Evolutionary conservation across 2,329 filamentous ascomycete species (phyloP), one percentile per base, ranked within the genome.

Genomic region (Sporothrix dimorphospora): DNA sequence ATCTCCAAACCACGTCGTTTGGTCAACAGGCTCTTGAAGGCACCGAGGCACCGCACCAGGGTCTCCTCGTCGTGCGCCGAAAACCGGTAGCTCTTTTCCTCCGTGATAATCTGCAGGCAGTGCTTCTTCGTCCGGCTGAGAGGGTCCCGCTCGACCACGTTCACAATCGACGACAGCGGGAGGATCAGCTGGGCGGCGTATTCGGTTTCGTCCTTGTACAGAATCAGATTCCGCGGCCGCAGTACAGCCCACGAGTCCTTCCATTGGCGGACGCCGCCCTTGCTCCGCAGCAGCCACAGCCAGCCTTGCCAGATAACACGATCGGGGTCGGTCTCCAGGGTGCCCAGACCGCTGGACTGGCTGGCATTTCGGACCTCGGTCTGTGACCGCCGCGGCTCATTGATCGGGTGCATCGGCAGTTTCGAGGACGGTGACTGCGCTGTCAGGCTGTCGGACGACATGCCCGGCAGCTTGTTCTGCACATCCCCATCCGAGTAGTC

Each of bases 251-350:
- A 98, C 73, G 94, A 87, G 77, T 94, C 91, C 84, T 97, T 98
- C 96, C 96, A 99, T 78, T 97, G 92, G 63, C 92, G 90, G 71
- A 99, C 85, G 9, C 94, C 94, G 27, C 91, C 87, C 78, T 94
- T 94, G 74, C 91, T 92, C 77, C 93, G 94, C 72, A 98, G 87
- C 74, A 94, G 90, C 80, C 93, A 92, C 42, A 98, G 88, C 86
- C 94, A 94, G 69, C 95, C 94, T 79, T 98, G 94, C 87, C 93
- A 97, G 59, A 98, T 88, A n/a, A 98, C 91, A 34, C 94, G 91
- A 79, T 97, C 94, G 0, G 91, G 90, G 75, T 96, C 93, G 0
- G 30, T 73, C 71, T 86, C 84, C 71, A 91, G 86, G 19, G 19
- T 69, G 51, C 69, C 69, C 75, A 84, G 80, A 69, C 85, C 88